Evolutionary conservation across 2,329 filamentous ascomycete species (phyloP).

Genomic region (Cordyceps cicadae): DNA sequence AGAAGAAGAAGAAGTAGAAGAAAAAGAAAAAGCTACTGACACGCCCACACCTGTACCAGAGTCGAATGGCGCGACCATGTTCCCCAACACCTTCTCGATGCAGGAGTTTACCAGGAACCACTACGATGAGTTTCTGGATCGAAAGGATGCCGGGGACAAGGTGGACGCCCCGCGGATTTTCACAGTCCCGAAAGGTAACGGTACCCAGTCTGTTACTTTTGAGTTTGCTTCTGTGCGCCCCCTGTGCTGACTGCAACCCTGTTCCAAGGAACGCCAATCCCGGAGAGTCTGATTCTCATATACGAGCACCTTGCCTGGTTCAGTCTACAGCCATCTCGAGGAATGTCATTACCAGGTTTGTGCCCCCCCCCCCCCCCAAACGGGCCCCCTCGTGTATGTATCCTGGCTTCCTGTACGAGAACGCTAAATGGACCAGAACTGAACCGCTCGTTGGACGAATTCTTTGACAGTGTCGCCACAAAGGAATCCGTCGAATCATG

Average conservation of each 20-base stretch:
- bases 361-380: no score
- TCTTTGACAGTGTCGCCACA: not conserved
- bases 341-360: slow-evolving; percentile 9
- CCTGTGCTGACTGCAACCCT: no score
- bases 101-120: slow-evolving; percentile 6
- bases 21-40: no score
- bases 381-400: no score
- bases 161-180: slow-evolving; percentile 2
- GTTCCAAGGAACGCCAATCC: slow-evolving; percentile 1
- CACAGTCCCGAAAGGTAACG: not conserved
- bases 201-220: not conserved
- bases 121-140: slow-evolving; percentile 10
- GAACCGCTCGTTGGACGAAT: slow-evolving; percentile 9
- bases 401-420: not conserved
- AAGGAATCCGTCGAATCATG: slow-evolving; percentile 4
- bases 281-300: slow-evolving; percentile 10
- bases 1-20: no score
- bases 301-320: slow-evolving; percentile 10
- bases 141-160: not conserved
- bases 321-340: slow-evolving; percentile 12
- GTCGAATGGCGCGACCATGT: slow-evolving; percentile 10
- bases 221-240: not conserved
- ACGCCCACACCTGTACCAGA: not conserved
- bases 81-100: slow-evolving; percentile 13
- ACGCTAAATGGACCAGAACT: not conserved